These are phyloP conservation scores for Penicillium bovifimosum DNA, from an alignment of 495 filamentous ascomycete genomes.

Conservation along the genomic window DNA sequence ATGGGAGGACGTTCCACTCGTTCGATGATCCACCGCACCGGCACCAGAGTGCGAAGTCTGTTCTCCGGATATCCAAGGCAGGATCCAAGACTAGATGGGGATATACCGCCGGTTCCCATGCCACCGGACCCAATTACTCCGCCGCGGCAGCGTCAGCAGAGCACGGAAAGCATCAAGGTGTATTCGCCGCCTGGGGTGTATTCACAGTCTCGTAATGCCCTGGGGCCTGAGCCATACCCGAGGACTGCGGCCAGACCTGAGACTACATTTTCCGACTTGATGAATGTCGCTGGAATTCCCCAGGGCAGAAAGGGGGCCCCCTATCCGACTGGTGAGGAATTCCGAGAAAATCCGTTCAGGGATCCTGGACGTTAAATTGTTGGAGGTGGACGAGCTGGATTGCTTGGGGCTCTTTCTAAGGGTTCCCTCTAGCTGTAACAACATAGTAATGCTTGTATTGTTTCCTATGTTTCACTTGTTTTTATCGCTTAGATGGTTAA, in stretches of 20 bases:
- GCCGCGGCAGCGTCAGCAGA: slow-evolving; percentile 45
- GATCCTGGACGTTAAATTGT: background rate
- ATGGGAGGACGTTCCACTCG: slow-evolving; percentile 26
- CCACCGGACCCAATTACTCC: slow-evolving; percentile 27
- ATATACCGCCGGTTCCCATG: slow-evolving; percentile 18
- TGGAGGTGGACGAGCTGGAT: background rate
- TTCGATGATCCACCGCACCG: slow-evolving; percentile 33
- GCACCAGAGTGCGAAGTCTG: slow-evolving; percentile 34
- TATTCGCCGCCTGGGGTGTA: slow-evolving; percentile 57
- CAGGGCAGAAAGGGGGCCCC: slow-evolving; percentile 33
- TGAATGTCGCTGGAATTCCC: slow-evolving; percentile 50
- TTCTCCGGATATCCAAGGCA: slow-evolving; percentile 19
- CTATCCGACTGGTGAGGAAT: slow-evolving; percentile 18
- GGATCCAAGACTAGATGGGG: slow-evolving; percentile 11
- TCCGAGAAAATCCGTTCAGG: slow-evolving; percentile 1
- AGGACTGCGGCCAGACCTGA: slow-evolving; percentile 30
- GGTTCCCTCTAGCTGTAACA: background rate
- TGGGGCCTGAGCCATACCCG: slow-evolving; percentile 31
- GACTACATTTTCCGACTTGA: slow-evolving; percentile 63
- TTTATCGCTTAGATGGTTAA: background rate
- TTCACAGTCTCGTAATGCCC: slow-evolving; percentile 20
- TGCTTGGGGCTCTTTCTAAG: background rate
- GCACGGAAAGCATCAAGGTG: slow-evolving; percentile 63
- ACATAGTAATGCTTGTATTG: background rate
- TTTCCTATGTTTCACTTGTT: background rate